Percentiles rank a stretch among this genome's conserved stretches.
Conservation (phyloP, 192 early-diverging fungal genomes). For the Obelidium mucronatum region DNA sequence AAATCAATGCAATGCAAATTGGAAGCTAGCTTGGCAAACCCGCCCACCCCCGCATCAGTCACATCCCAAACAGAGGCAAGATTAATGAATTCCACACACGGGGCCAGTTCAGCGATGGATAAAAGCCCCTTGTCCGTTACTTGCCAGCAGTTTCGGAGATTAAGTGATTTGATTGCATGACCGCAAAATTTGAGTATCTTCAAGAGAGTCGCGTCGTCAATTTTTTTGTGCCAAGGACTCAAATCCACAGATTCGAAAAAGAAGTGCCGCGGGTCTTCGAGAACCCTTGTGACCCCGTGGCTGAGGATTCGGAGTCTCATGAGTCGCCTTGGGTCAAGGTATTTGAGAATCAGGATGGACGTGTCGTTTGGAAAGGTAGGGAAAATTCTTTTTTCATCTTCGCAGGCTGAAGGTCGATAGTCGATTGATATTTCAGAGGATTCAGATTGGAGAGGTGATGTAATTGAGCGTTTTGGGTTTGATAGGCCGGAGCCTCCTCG, state of each 20-base stretch:
- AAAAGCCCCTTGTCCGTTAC: constrained; percentile 68
- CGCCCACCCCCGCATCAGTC: constrained; percentile 66
- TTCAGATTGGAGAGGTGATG: background rate
- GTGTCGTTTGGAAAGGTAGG: constrained; percentile 3
- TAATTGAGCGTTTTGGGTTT: background rate
- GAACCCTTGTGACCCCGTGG: constrained; percentile 50
- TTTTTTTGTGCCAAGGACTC: constrained; percentile 61
- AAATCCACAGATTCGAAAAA: constrained; percentile 65
- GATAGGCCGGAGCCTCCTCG: background rate
- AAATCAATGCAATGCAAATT: constrained; percentile 66
- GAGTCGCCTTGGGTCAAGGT: constrained; percentile 54
- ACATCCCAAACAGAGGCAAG: constrained; percentile 76
- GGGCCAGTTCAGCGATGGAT: constrained; percentile 48
- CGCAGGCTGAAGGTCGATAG: background rate
- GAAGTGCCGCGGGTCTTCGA: constrained; percentile 45
- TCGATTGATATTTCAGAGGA: constrained; percentile 39
- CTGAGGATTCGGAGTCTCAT: constrained; percentile 53
- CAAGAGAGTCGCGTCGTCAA: constrained; percentile 57
- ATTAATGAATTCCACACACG: constrained; percentile 55
- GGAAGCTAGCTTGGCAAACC: constrained; percentile 51
- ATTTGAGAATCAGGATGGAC: constrained; percentile 40
- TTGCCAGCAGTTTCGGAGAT: constrained; percentile 74
- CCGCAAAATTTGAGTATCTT: constrained; percentile 54
- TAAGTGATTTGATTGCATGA: constrained; percentile 50
- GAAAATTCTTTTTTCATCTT: constrained; percentile 19